These are phyloP conservation scores for Thecaphora frezii DNA, from an alignment of 1,284 basidiomycete genomes.

Conservation along the genomic window DNA sequence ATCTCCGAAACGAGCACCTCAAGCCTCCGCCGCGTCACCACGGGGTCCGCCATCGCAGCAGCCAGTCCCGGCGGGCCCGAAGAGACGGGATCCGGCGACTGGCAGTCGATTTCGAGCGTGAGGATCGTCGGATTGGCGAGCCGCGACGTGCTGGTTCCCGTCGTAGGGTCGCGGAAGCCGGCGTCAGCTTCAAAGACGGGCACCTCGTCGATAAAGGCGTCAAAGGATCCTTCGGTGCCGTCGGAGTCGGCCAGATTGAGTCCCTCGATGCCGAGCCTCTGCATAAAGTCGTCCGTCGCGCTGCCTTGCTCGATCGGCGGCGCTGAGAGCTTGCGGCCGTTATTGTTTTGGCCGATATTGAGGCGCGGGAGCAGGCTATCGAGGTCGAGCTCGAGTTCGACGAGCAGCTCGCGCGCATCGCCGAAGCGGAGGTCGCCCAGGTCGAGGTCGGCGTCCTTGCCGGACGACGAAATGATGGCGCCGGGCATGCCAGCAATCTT, in stretches of 20 bases:
- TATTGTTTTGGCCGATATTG: slow-evolving; percentile 18
- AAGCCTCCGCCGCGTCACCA: slow-evolving; percentile 46
- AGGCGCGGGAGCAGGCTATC: slow-evolving; percentile 28
- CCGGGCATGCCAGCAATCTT: slow-evolving; percentile 47
- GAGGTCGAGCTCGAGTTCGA: slow-evolving; percentile 52
- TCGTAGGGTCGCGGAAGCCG: slow-evolving; percentile 42
- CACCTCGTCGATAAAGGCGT: slow-evolving; percentile 49
- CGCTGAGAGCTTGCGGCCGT: slow-evolving; percentile 11
- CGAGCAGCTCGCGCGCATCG: slow-evolving; percentile 47
- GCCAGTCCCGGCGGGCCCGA: slow-evolving; percentile 32
- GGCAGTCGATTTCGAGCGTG: slow-evolving; percentile 49
- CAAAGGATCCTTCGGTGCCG: slow-evolving; percentile 26
- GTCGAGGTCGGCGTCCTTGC: slow-evolving; percentile 90
- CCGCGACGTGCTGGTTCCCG: slow-evolving; percentile 27
- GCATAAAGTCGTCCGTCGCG: slow-evolving; percentile 53
- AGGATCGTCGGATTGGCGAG: slow-evolving; percentile 38
- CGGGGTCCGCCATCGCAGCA: slow-evolving; percentile 44
- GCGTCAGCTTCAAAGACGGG: slow-evolving; percentile 50
- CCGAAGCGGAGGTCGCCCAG: slow-evolving; percentile 70
- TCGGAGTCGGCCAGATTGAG: slow-evolving; percentile 39
- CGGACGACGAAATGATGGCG: slow-evolving; percentile 74
- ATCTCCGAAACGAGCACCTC: slow-evolving; percentile 52
- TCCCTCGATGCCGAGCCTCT: slow-evolving; percentile 48
- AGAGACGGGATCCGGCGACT: slow-evolving; percentile 40
- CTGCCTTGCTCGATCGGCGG: slow-evolving; percentile 40